Base-by-base conservation (phyloP, 192 early-diverging fungal species). In the Backusella psychrophila region DNA sequence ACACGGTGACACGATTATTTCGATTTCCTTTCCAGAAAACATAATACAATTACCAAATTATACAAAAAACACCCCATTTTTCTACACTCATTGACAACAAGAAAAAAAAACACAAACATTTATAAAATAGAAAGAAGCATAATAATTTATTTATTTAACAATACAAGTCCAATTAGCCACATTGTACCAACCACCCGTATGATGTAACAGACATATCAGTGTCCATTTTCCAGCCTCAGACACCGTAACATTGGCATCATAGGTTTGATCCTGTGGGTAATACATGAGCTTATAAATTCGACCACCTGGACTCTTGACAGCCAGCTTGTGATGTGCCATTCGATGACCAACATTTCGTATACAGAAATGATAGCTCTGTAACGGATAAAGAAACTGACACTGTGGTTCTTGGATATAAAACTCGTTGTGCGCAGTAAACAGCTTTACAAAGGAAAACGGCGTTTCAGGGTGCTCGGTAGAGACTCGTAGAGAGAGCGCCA, bases 361-460 rank as follows among this genome's bases (percentile, higher is more conserved):
- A 42, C 78, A 52, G 23, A 88, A 88, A 31, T 76, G 73, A 75
- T 86, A 88, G 1, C 76, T 82, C 46, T 88, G 87, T 35, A 83
- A 77, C 19, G 80, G 83, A 29, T 85, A 86, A 4, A 88, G 76
- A 15, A 71, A 23, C 31, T 88, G 81, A 1, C 83, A 77, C 66
- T 88, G 87, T 0, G 87, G 87, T 14, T 85, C 78, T 42, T 86
- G 82, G 17, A 88, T 67, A 38, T 86, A 86, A 59, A 88, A 88
- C 35, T 88, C 85, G 68, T 83, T 79, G 0, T 78, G 82, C 26
- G 77, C 78, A 14, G 75, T 66, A 69, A 84, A 83, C 0, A 82
- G 66, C 5, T 78, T 78, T 3, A 88, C 85, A 81, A 86, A 86
- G 34, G 77, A 83, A 69, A 85, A 83, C 0, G 83, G 78, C 19